These are phyloP conservation scores for Corymbia citriodora DNA, from an alignment of 441 rosid species.

Conservation along the genomic window DNA sequence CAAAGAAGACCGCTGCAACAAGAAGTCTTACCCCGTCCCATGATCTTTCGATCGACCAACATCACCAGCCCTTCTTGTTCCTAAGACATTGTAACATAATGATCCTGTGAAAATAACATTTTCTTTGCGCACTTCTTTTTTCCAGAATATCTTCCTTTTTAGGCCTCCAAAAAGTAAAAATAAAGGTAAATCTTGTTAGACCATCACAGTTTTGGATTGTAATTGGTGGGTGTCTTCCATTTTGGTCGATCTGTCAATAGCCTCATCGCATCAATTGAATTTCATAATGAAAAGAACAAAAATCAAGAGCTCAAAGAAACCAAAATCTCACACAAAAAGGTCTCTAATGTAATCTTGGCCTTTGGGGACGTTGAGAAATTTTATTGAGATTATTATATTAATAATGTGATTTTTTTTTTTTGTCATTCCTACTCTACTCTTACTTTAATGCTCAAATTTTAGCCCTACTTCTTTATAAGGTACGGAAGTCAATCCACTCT, in stretches of 20 bases:
- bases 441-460: no score
- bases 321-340: neutral
- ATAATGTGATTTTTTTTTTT: no score
- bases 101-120: neutral
- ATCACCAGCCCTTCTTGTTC: neutral
- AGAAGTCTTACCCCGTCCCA: slow-evolving; percentile 77
- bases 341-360: neutral
- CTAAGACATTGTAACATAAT: neutral
- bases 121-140: neutral
- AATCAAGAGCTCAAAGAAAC: neutral
- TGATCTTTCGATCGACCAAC: slow-evolving; percentile 14
- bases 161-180: neutral
- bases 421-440: no score
- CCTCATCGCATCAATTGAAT: neutral
- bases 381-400: neutral
- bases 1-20: slow-evolving; percentile 26
- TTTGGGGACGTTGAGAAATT: neutral
- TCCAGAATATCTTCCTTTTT: neutral
- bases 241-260: neutral
- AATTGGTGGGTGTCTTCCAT: neutral
- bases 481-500: no score
- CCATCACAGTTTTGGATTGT: neutral
- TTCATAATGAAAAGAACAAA: neutral
- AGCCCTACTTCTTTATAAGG: no score
- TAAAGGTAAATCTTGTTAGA: neutral